Conservation (phyloP, 257 asterid genomes). For the Penstemon davidsonii region DNA sequence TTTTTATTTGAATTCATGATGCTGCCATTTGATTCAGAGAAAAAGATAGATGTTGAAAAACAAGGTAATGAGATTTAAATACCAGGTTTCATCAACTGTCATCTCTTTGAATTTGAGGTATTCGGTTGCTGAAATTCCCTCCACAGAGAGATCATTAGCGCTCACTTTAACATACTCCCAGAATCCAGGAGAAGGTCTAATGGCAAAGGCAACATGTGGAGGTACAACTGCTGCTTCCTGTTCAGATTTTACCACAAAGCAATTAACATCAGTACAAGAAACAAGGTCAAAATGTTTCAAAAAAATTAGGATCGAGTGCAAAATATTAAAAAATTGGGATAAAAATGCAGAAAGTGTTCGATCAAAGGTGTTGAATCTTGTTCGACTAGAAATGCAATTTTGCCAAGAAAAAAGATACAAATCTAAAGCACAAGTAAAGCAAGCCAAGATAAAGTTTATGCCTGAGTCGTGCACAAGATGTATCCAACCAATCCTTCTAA, state of each 20-base stretch:
- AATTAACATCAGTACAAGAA: not conserved
- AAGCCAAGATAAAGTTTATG: not conserved
- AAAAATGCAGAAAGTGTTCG: too few species aligned
- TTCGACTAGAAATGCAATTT: too few species aligned
- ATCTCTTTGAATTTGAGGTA: slow-evolving; percentile 85
- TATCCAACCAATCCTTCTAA: slow-evolving; percentile 83
- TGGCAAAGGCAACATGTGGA: slow-evolving; percentile 76
- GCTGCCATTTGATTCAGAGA: not conserved
- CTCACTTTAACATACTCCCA: slow-evolving; percentile 90
- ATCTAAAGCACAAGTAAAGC: not conserved
- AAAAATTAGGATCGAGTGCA: too few species aligned
- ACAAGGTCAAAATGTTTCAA: not conserved
- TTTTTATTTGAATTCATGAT: not conserved
- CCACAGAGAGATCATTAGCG: slow-evolving; percentile 79
- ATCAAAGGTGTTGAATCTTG: too few species aligned
- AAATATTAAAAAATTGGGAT: too few species aligned
- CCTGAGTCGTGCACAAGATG: slow-evolving; percentile 90
- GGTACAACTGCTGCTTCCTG: slow-evolving; percentile 96
- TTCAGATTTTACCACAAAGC: not conserved
- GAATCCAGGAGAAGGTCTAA: slow-evolving; percentile 83
- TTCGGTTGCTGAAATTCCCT: slow-evolving; percentile 67
- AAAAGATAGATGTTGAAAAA: not conserved
- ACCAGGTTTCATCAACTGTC: slow-evolving; percentile 74
- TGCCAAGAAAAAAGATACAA: not conserved
- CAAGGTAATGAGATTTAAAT: not conserved